Percentiles rank a stretch among this genome's conserved stretches.
phyloP scores from a whole-genome alignment of 495 filamentous ascomycete genomes.

The Mytilinidion resinicola region DNA sequence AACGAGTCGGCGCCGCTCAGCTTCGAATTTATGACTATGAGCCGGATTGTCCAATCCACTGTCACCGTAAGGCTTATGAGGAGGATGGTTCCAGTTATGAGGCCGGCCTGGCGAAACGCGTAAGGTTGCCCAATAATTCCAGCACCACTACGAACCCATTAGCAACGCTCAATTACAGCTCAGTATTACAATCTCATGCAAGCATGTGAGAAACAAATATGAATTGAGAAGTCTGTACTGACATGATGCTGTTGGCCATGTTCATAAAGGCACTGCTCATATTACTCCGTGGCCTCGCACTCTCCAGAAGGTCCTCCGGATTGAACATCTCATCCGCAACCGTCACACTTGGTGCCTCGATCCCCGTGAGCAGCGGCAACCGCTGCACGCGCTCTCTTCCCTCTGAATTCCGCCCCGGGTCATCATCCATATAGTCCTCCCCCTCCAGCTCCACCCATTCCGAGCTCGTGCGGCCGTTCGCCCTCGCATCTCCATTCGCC shows the following conservation, averaged over 20 bases:
- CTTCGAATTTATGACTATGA: conserved; percentile 95
- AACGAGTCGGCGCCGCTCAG: conserved; percentile 86
- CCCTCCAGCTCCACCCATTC: conserved; percentile 51
- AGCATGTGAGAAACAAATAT: not conserved
- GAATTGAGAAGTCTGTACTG: conserved; percentile 11
- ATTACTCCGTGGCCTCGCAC: conserved; percentile 57
- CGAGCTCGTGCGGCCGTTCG: conserved; percentile 26
- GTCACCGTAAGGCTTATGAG: conserved; percentile 72
- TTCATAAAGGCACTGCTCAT: conserved; percentile 85
- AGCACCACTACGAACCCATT: conserved; percentile 51
- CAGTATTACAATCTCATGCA: not conserved
- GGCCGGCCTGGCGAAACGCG: conserved; percentile 83
- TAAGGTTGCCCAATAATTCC: conserved; percentile 97
- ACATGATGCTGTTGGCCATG: conserved; percentile 97
- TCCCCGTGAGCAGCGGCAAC: conserved; percentile 72
- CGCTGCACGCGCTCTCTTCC: conserved; percentile 41
- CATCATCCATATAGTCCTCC: conserved; percentile 45
- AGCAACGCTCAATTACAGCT: not conserved
- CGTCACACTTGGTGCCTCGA: conserved; percentile 82
- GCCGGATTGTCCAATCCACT: conserved; percentile 93
- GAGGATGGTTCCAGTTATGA: conserved; percentile 71
- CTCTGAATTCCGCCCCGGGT: conserved; percentile 18
- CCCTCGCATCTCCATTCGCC: conserved; percentile 35
- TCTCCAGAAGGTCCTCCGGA: conserved; percentile 54
- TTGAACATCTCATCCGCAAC: conserved; percentile 59